Conservation (phyloP, 345 rosid species). For the Corchorus capsularis region DNA sequence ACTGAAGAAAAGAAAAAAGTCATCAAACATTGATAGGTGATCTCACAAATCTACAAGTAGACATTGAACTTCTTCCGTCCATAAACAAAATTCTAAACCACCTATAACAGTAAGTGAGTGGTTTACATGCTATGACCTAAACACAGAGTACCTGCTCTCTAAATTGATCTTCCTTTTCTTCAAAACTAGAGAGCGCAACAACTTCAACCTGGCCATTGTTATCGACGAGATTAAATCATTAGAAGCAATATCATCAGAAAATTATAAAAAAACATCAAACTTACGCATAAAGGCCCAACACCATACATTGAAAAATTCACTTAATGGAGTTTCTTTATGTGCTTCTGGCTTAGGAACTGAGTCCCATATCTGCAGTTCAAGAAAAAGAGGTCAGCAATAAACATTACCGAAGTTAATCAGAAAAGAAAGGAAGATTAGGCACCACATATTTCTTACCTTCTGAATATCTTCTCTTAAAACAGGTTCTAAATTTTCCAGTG, state of each 20-base stretch:
- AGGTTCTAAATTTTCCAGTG: slow-evolving; percentile 92
- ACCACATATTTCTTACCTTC: slow-evolving; percentile 53
- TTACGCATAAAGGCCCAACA: slow-evolving; percentile 8
- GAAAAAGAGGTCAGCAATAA: slow-evolving; percentile 19
- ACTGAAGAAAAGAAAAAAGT: neutral
- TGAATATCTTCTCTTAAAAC: slow-evolving; percentile 95
- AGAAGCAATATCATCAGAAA: slow-evolving; percentile 11
- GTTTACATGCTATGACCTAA: neutral
- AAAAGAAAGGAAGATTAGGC: slow-evolving; percentile 20
- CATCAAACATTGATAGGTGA: neutral
- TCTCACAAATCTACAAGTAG: neutral
- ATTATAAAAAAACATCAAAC: slow-evolving; percentile 13
- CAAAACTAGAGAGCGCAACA: slow-evolving; percentile 95
- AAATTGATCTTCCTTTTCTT: slow-evolving; percentile 96
- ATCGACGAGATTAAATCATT: slow-evolving; percentile 18
- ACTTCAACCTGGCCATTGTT: slow-evolving; percentile 77
- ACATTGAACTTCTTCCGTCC: neutral
- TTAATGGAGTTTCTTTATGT: slow-evolving; percentile 85
- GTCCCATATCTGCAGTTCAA: slow-evolving; percentile 88
- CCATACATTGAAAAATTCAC: slow-evolving; percentile 95
- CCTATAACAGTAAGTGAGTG: neutral
- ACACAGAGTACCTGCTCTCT: slow-evolving; percentile 76
- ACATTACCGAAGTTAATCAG: slow-evolving; percentile 15
- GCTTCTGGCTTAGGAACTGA: slow-evolving; percentile 92
- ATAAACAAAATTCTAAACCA: slow-evolving; percentile 2